Base-by-base conservation (phyloP, 179 eudicot genomes). In the Vitellaria paradoxa region DNA sequence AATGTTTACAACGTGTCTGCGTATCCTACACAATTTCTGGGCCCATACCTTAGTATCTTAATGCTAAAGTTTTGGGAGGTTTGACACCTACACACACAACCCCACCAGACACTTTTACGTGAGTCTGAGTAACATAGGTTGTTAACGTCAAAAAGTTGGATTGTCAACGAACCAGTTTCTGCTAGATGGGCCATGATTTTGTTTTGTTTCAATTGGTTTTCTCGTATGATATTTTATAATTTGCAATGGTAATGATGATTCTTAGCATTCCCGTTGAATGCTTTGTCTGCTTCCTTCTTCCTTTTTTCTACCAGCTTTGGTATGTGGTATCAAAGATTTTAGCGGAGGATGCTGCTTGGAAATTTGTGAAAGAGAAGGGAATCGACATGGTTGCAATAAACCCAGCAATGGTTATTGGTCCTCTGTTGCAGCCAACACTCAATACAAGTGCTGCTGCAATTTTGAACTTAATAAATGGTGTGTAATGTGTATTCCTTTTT, bases 301-400 rank as follows among this genome's bases (percentile, higher is more conserved):
- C 6, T 62, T 47, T 74, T 30, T 18, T 49, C 56, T 46, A 77
- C 77, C 82, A 89, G 92, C 82, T 87, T 18, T 89, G 89, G 90
- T 89, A 89, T 79, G 85, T 84, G 37, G 84, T 80, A 30, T 86
- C 92, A 24, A 87, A 89, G 85, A 89, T 86, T 50, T 56, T 82
- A 84, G 87, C 90, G 20, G 90, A 89, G 80, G 81, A 82, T 47
- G 85, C 84, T 15, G 90, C 90, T 5, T 87, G 90, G 92, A 53
- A 85, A 60, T 72, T 79, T 72, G 90, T 87, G 11, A 79, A 74
- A 68, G 87, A 84, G 63, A 84, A 73, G 24, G 87, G 87, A n/a
- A 86, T 89, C 62, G 86, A 89, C 76, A 77, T 89, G 85, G 92
- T 89, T 47, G 87, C 85, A 12, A 84, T 89, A 40, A 89, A 89